Evolutionary conservation across 352 stramenopile genomes (phyloP).

Genomic region (Phytophthora colocasiae): DNA sequence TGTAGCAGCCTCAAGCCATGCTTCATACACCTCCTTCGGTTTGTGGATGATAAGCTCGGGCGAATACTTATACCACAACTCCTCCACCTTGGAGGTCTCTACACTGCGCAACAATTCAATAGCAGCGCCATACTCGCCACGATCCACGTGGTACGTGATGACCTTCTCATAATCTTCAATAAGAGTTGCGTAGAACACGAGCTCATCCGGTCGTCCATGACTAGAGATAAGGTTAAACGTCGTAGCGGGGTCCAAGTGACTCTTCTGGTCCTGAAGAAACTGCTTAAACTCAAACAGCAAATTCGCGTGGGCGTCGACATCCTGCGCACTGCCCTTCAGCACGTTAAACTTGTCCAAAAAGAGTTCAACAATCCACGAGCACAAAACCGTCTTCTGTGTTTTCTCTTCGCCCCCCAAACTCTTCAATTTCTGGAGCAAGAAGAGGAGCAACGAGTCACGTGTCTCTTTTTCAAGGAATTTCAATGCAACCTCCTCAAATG

Average conservation of each 20-base stretch:
- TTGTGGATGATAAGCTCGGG: slow-evolving; percentile 93
- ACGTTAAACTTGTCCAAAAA: slow-evolving; percentile 94
- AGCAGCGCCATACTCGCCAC: slow-evolving; percentile 88
- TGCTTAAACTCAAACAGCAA: slow-evolving; percentile 92
- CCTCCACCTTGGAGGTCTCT: slow-evolving; percentile 91
- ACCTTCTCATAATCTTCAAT: slow-evolving; percentile 96
- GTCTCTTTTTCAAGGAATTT: slow-evolving; percentile 92
- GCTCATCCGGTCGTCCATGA: slow-evolving; percentile 92
- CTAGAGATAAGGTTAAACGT: slow-evolving; percentile 93
- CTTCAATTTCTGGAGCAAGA: slow-evolving; percentile 91
- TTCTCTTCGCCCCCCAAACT: slow-evolving; percentile 84
- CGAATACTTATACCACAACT: slow-evolving; percentile 96
- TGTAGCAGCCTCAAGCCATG: slow-evolving; percentile 91
- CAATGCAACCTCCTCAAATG: slow-evolving; percentile 92
- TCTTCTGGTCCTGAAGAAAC: slow-evolving; percentile 92
- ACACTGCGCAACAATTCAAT: slow-evolving; percentile 91
- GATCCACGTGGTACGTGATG: slow-evolving; percentile 92
- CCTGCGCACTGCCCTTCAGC: slow-evolving; percentile 80
- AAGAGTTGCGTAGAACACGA: slow-evolving; percentile 93
- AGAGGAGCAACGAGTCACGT: slow-evolving; percentile 84
- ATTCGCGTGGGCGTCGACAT: slow-evolving; percentile 88
- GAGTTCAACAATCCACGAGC: slow-evolving; percentile 94
- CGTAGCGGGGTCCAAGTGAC: slow-evolving; percentile 86
- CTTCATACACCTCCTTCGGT: slow-evolving; percentile 91
- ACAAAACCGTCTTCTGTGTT: slow-evolving; percentile 93